Base-by-base conservation (phyloP, 306 rosid species). In the Rubus idaeus region DNA sequence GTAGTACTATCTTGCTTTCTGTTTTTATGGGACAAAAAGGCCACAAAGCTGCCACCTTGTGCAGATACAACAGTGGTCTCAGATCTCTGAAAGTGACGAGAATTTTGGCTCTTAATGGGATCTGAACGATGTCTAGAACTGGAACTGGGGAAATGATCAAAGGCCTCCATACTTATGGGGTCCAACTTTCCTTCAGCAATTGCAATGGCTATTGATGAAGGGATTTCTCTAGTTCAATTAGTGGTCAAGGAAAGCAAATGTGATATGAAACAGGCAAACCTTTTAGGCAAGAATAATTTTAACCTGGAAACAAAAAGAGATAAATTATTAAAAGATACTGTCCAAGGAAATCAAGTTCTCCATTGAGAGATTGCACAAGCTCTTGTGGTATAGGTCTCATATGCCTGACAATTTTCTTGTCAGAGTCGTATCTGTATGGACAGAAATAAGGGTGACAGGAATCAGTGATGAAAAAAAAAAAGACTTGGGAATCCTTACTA, bases 171-270 rank as follows among this genome's bases (percentile, higher is more conserved):
- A 60, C 90, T 94, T 75, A 91, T 82, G 30, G 98, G 98, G 57
- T 94, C 89, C 78, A 94, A 55, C 10, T 87, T 79, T 73, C 97
- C 98, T 88, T 92, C 95, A 49, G 97, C 98, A 75, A 94, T 88
- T 79, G 89, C 89, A 40, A 76, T 81, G 62, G 93, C 97, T 80
- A 89, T 77, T 76, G 89, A 79, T 82, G 89, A 71, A 64, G 97
- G 93, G 74, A 94, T 79, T 73, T 89, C 95, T 82, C 98, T 94
- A 55, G 30, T 80, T 78, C 68, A 53, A 75, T 77, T 79, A 57
- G 66, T 72, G 78, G 80, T 91, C 61, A 92, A 89, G 89, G 90
- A 69, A 80, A 83, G 68, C 76, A 53, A 52, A 80, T 30, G 51
- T 40, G 56, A 61, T 40, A 55, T 62, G 74, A 47, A 46, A 7